Base-by-base conservation (phyloP, 805 yeast species). In the Myxozyma sirexii region DNA sequence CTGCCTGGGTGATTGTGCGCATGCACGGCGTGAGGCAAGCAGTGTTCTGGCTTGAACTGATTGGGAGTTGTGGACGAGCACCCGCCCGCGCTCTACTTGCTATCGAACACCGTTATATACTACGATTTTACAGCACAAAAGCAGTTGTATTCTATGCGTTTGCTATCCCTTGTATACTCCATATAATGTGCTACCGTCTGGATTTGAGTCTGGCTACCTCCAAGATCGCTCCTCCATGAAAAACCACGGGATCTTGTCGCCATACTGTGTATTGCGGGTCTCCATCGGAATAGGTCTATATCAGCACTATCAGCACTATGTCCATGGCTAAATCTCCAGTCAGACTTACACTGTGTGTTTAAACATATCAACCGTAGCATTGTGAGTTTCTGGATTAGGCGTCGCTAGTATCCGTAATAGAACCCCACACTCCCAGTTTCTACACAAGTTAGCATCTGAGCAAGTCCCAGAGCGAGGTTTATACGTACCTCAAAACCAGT, bases 341-440 rank as follows among this genome's bases (percentile, higher is more conserved):
- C n/a, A n/a, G 10, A 41, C 62, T 59, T 33, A 59, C 61, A 60
- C 43, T 17, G 29, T 35, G 4, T 43, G 42, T 5, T 27, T 31
- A 52, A 62, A 62, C 17, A 31, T 47, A 4, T 45, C 43, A 31
- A 54, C 57, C 3, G 56, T 38, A 29, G 48, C 55, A 15, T 13
- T 23, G 24, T 21, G 2, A 10, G 35, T 13, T n/a, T 24, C 43
- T 23, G 21, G 35, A 8, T n/a, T 23, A 47, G 10, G 21, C 19
- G 38, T 13, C 27, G 33, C 21, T 24, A 59, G 60, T 31, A 59
- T 42, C 19, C 58, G 54, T 8, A 63, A 17, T 17, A 62, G 42
- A 4, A 63, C 66, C 4, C 66, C 66, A 19, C 66, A 63, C 27
- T 63, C 66, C 66, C 66, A 63, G 49, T 63, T 63, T 27, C 65